Evolutionary conservation across 2,329 filamentous ascomycete species (phyloP), one percentile per base, ranked within the genome.

Genomic region (Aspergillus sp.): DNA sequence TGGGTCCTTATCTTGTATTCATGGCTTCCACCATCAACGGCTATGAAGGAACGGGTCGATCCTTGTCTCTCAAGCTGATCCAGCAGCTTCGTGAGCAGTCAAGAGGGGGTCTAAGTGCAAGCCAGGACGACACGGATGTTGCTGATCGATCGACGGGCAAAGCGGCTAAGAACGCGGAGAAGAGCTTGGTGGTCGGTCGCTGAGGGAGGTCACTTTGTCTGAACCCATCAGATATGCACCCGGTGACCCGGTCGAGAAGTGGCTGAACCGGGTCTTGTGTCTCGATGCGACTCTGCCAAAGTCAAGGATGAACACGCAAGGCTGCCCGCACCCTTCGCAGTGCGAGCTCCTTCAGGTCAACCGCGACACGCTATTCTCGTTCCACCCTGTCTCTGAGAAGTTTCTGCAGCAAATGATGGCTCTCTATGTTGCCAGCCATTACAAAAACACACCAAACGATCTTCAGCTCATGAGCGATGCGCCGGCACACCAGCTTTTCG

Each of bases 11-110:
- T 60, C 69, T 98, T 24, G 86, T 96, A 6, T 98, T 98, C 63
- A 96, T 98, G 91, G 86, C 93, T 1, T 98, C 91, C 1, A 98
- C 91, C 2, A 95, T 98, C 65, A 96, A 96, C 55, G 91, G 91
- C 37, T 98, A 98, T 57, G 91, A 98, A 66, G 91, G 91, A 35
- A 98, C 91, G 5, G 91, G 91, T 25, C 78, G 91, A 36, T 96
- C 91, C 1, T 71, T 98, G 4, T 96, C 91, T 1, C 68, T 98
- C 33, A 98, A 98, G 65, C 72, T 98, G 44, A 95, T 98, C 43
- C 93, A 96, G 58, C 89, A 98, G 61, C 75, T 98, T 15, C 80
- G 91, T 37, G 89, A 98, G 51, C 88, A 98, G 56, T 93, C 89
- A 20, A 73, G 83, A 48, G 76, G 77, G 24, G 72, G 71, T 12